Evolutionary conservation across 306 rosid species (phyloP).

Genomic region (Erythrophleum fordii): DNA sequence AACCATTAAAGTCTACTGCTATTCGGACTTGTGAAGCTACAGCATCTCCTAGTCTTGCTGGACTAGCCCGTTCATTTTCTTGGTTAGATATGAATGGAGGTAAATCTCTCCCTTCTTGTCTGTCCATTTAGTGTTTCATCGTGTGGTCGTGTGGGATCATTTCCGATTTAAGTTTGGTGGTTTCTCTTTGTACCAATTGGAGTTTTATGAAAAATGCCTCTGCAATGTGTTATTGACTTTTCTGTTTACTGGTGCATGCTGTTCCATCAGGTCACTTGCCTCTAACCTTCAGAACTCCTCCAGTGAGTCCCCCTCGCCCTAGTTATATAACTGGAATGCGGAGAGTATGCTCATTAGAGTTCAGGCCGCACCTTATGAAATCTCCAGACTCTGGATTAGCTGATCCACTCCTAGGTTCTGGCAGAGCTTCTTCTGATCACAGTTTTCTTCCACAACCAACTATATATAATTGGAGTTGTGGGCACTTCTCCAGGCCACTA

Average conservation of each 20-base stretch:
- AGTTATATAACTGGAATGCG: constrained; percentile 78
- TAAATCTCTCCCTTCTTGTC: constrained; percentile 34
- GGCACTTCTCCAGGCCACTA: constrained; percentile 94
- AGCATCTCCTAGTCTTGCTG: constrained; percentile 62
- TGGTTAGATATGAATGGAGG: constrained; percentile 99
- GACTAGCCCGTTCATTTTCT: constrained; percentile 90
- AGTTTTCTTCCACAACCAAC: constrained; percentile 91
- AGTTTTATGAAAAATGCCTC: constrained; percentile 1
- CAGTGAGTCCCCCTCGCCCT: constrained; percentile 94
- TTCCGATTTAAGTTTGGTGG: constrained; percentile 2
- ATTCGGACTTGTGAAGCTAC: constrained; percentile 57
- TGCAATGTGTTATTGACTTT: constrained; percentile 12
- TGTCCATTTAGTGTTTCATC: constrained; percentile 21
- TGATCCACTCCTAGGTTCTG: constrained; percentile 88
- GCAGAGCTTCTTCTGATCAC: constrained; percentile 71
- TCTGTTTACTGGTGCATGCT: constrained; percentile 26
- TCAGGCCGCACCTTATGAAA: constrained; percentile 86
- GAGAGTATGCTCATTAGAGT: constrained; percentile 91
- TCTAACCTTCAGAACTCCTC: constrained; percentile 93
- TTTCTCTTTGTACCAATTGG: constrained; percentile 25
- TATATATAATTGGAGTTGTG: constrained; percentile 96
- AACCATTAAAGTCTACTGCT: constrained; percentile 64
- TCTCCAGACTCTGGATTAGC: constrained; percentile 94
- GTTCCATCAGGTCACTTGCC: constrained; percentile 78
- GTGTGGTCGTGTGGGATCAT: not conserved